These are phyloP conservation scores for Geum urbanum DNA, from an alignment of 306 rosid species.

Conservation along the genomic window DNA sequence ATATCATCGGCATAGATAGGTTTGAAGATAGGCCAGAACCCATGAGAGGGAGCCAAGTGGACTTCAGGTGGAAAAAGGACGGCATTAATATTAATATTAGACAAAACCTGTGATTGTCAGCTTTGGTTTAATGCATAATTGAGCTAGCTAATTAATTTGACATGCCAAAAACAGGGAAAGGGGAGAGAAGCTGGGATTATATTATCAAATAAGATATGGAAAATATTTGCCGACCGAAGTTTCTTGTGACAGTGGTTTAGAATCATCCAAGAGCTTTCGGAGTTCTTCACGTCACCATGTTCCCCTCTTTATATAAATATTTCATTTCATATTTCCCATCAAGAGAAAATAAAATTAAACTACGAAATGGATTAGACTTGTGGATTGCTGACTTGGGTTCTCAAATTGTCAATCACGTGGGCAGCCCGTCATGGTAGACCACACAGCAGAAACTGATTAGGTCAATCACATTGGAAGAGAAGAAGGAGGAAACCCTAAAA, in stretches of 20 bases:
- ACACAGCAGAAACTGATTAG: conserved; percentile 49
- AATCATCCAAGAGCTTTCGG: conserved; percentile 45
- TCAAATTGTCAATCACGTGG: conserved; percentile 84
- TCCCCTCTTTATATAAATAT: conserved; percentile 13
- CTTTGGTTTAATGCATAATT: conserved; percentile 8
- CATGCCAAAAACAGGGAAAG: conserved; percentile 11
- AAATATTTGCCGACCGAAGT: conserved; percentile 52
- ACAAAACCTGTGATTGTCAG: conserved; percentile 13
- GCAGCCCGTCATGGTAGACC: conserved; percentile 73
- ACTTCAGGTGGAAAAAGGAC: conserved; percentile 25
- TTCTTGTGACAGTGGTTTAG: conserved; percentile 57
- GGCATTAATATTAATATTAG: conserved; percentile 19
- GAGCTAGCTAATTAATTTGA: conserved; percentile 16
- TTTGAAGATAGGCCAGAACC: conserved; percentile 12
- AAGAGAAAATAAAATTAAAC: conserved; percentile 15
- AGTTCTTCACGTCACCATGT: conserved; percentile 76
- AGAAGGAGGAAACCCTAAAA: conserved; percentile 1
- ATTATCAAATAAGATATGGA: conserved; percentile 12
- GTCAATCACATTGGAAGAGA: conserved; percentile 44
- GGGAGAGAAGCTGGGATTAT: background rate
- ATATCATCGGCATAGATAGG: conserved; percentile 17
- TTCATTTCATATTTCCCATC: conserved; percentile 40
- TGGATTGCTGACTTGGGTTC: conserved; percentile 62
- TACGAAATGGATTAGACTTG: conserved; percentile 29
- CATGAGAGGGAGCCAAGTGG: conserved; percentile 32